Percentiles rank a stretch among this genome's conserved stretches.
These are phyloP conservation scores for Backusella morwellensis DNA, from an alignment of 192 early-diverging fungal genomes.

Conservation along the genomic window DNA sequence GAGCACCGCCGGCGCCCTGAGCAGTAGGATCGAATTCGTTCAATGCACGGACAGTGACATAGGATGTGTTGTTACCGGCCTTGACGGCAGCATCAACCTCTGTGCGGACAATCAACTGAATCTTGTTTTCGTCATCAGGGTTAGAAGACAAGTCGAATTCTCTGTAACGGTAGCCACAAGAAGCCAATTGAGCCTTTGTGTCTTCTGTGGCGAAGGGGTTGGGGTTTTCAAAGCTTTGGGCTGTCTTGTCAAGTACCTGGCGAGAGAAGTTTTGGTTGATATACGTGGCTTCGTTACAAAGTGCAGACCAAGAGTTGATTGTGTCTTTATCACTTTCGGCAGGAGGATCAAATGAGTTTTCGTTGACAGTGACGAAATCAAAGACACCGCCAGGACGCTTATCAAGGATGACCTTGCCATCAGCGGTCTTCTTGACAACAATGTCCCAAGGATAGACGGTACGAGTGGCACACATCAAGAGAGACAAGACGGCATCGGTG, in stretches of 20 bases:
- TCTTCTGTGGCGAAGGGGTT: slow-evolving; percentile 72
- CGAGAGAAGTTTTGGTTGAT: slow-evolving; percentile 83
- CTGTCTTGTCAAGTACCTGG: slow-evolving; percentile 64
- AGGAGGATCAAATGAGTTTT: slow-evolving; percentile 91
- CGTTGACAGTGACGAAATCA: slow-evolving; percentile 90
- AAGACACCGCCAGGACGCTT: slow-evolving; percentile 83
- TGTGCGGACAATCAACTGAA: slow-evolving; percentile 83
- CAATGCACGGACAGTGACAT: slow-evolving; percentile 75
- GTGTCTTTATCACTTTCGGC: slow-evolving; percentile 88
- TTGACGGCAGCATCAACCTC: slow-evolving; percentile 82
- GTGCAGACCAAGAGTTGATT: slow-evolving; percentile 83
- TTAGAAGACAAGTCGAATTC: slow-evolving; percentile 69
- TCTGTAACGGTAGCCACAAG: slow-evolving; percentile 86
- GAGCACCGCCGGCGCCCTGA: slow-evolving; percentile 78
- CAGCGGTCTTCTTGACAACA: slow-evolving; percentile 79
- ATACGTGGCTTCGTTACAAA: slow-evolving; percentile 86
- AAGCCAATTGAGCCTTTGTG: slow-evolving; percentile 51
- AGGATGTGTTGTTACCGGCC: slow-evolving; percentile 43
- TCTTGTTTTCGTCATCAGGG: slow-evolving; percentile 39
- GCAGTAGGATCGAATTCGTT: slow-evolving; percentile 93
- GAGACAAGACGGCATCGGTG: slow-evolving; percentile 86
- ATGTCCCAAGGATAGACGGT: slow-evolving; percentile 97
- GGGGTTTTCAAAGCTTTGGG: slow-evolving; percentile 56
- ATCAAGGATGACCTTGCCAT: slow-evolving; percentile 86
- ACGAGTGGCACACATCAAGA: slow-evolving; percentile 90